Base-by-base conservation (phyloP, 495 filamentous ascomycete genomes). In the Tuber umbilicatum region DNA sequence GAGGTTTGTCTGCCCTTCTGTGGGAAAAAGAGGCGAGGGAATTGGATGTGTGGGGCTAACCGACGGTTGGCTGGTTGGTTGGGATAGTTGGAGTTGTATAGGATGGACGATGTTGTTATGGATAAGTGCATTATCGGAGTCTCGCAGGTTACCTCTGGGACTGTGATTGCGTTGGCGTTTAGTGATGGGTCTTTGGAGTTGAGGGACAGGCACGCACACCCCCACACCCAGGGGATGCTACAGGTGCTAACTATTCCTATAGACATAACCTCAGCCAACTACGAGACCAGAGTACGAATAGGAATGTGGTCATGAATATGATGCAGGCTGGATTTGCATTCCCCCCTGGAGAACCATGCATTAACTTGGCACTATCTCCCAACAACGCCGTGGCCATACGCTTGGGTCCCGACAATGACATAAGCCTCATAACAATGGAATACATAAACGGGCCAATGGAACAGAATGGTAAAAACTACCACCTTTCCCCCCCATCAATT, bases 301-400 rank as follows among this genome's bases (percentile, higher is more conserved):
- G 73, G 50, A 75, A 81, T 35, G 60, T 78, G 19, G 78, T 82
- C 23, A 72, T 72, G 55, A 81, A 82, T 70, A 82, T 82, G 78
- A 73, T 79, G 5, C 81, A 82, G 38, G 81, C 81, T 27, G 81
- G 81, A 4, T 82, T 82, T 55, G 72, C 74, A 23, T 82, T 82
- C 40, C 78, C 81, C 4, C 70, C 67, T 19, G 73, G 64, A 35
- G 76, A 78, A n/a, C 64, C 73, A 10, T 82, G 81, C 40, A 71
- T 82, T n/a, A 81, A 78, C 47, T 60, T 82, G n/a, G 78, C 80
- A 17, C 40, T 82, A 17, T 82, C 80, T 2, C 80, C 81, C 19
- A 82, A 82, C 70, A 82, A 80, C 72, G 76, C 81, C 5, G 81
- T 82, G 42, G 78, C 80, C 16, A 77, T 82, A 16, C 69, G 75